A percentile compares a stretch with the other conserved stretches of the same genome.
phyloP scores from a whole-genome alignment of 495 filamentous ascomycete genomes.

The Poronia punctata region DNA sequence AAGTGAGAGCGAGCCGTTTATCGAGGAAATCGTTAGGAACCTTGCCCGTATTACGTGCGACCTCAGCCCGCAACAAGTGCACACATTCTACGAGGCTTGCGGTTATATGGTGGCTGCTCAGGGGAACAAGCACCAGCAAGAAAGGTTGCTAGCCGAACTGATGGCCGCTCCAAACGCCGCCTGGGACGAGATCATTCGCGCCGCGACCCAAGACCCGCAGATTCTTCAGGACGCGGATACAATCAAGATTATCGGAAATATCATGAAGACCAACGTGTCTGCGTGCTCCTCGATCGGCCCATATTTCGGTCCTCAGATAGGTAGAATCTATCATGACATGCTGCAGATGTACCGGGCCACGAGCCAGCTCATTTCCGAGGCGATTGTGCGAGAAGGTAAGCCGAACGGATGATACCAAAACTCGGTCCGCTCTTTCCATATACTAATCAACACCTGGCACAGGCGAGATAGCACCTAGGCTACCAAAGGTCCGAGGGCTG shows the following conservation, averaged over 20 bases:
- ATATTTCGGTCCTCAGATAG: constrained; percentile 99
- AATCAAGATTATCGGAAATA: constrained; percentile 97
- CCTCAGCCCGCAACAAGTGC: constrained; percentile 90
- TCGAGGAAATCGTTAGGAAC: constrained; percentile 95
- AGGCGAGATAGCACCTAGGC: constrained; percentile 94
- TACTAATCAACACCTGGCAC: constrained; percentile 13
- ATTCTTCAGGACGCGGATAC: constrained; percentile 86
- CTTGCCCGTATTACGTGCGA: constrained; percentile 93
- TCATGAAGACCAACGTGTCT: constrained; percentile 99
- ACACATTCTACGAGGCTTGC: constrained; percentile 98
- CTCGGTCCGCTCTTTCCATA: neutral
- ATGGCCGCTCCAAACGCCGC: constrained; percentile 91
- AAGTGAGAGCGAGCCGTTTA: constrained; percentile 91
- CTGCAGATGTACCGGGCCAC: constrained; percentile 95
- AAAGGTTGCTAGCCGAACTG: constrained; percentile 81
- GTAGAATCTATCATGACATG: constrained; percentile 97
- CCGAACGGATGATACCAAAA: neutral
- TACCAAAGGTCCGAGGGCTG: constrained; percentile 88
- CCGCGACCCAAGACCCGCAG: constrained; percentile 71
- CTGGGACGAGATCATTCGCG: constrained; percentile 88
- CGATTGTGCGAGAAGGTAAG: constrained; percentile 78
- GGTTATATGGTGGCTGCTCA: constrained; percentile 99
- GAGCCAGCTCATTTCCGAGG: constrained; percentile 90
- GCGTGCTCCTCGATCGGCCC: constrained; percentile 91
- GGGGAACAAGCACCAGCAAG: constrained; percentile 84